Evolutionary conservation across 352 stramenopile genomes (phyloP), one percentile per base, ranked within the genome.

Genomic region (Phytophthora sansomeana): DNA sequence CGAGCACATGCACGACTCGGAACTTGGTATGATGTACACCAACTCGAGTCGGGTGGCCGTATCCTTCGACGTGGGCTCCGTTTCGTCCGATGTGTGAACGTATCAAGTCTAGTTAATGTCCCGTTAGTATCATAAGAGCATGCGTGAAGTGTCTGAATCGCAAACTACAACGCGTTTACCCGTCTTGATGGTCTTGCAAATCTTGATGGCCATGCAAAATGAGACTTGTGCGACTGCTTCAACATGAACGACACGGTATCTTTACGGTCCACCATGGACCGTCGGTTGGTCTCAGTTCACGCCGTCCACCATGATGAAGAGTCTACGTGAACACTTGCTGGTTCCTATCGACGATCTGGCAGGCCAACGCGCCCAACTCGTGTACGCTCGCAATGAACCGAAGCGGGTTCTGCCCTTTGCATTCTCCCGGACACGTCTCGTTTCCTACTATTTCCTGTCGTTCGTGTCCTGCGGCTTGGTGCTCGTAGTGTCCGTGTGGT

Each of bases 401-500:
- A 17, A 74, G 10, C 43, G 43, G 32, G 7, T n/a, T 10, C 9
- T 38, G 9, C 33, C 10, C 33, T 38, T n/a, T n/a, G 33, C 10
- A 38, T 38, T 38, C 33, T 38, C 33, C 9, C 33, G 5, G 10
- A 38, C 16, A 5, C 33, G 33, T 14, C 33, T 38, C 13, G 33
- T 14, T 7, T 14, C 16, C 33, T n/a, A 38, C 9, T 38, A 16
- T 38, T 38, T 38, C 13, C 59, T 91, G 14, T 29, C 73, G 2
- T 4, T 83, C 1, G 9, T 2, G 29, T 73, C 74, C 5, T 61
- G 76, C 58, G 53, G 58, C 1, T 26, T 76, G 0, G 47, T 89
- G 41, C 14, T 63, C 41, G 70, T 91, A 44, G 44, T 77, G 1
- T 75, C 69, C 5, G 74, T 86, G 21, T 89, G 83, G 83, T 91